phyloP scores from a whole-genome alignment of 2,329 filamentous ascomycete species.

The Talaromyces marneffei region DNA sequence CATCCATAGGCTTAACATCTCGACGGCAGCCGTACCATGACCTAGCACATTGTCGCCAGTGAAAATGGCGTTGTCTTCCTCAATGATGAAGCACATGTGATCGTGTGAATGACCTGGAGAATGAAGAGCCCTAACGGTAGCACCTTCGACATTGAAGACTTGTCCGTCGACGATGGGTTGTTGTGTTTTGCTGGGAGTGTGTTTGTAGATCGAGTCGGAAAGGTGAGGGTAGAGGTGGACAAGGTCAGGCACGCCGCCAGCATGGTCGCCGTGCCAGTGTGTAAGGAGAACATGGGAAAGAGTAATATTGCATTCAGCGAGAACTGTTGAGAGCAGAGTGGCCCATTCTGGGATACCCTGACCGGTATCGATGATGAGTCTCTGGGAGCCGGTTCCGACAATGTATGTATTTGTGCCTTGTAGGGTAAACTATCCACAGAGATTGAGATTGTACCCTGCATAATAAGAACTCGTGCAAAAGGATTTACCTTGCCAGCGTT shows the following conservation, averaged over 20 bases:
- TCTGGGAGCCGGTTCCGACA: slow-evolving; percentile 30
- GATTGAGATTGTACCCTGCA: no score
- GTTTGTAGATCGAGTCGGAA: slow-evolving; percentile 32
- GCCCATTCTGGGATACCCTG: slow-evolving; percentile 31
- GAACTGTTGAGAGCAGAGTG: slow-evolving; percentile 27
- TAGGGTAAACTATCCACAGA: slow-evolving; percentile 25
- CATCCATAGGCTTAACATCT: slow-evolving; percentile 38
- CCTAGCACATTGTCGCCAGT: slow-evolving; percentile 77
- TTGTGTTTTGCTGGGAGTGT: slow-evolving; percentile 27
- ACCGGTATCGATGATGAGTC: slow-evolving; percentile 36
- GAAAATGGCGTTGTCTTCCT: slow-evolving; percentile 69
- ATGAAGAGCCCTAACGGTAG: slow-evolving; percentile 38
- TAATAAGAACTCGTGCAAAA: no score
- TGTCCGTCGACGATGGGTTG: slow-evolving; percentile 34
- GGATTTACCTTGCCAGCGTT: slow-evolving; percentile 39
- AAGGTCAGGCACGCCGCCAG: slow-evolving; percentile 39
- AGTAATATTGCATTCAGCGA: slow-evolving; percentile 24
- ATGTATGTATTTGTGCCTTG: slow-evolving; percentile 41
- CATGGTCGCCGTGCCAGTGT: slow-evolving; percentile 44
- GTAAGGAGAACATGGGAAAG: slow-evolving; percentile 42
- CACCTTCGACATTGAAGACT: slow-evolving; percentile 35
- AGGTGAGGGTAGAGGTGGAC: slow-evolving; percentile 28
- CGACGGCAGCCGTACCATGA: slow-evolving; percentile 41
- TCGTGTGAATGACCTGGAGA: slow-evolving; percentile 67
- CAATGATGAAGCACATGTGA: slow-evolving; percentile 67